These are phyloP conservation scores for Silybum marianum DNA, from an alignment of 129 eudicot genomes.

Conservation along the genomic window DNA sequence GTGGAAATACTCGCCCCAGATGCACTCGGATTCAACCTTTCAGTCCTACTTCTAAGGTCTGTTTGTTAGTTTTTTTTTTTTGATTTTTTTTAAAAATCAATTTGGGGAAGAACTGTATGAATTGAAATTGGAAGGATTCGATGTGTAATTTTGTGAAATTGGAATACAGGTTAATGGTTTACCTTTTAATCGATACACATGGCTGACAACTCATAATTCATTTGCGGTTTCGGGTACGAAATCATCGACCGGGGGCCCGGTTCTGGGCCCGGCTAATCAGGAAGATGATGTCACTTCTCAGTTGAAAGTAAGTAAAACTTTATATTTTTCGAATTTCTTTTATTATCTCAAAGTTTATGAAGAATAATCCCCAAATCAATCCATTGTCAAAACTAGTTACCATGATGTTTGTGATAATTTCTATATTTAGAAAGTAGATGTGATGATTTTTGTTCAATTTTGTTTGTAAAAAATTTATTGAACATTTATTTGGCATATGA, in stretches of 20 bases:
- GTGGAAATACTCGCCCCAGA: slow-evolving; percentile 84
- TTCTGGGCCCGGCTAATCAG: slow-evolving; percentile 78
- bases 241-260: slow-evolving; percentile 60
- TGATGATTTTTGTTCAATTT: not conserved
- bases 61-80: not conserved
- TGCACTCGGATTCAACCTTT: slow-evolving; percentile 73
- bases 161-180: slow-evolving; percentile 68
- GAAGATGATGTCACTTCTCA: slow-evolving; percentile 82
- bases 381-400: not conserved
- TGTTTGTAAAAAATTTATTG: not conserved
- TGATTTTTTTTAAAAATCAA: not conserved
- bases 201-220: slow-evolving; percentile 95
- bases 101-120: not conserved
- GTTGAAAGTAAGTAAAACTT: slow-evolving; percentile 45
- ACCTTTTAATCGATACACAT: slow-evolving; percentile 81
- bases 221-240: slow-evolving; percentile 61
- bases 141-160: not conserved
- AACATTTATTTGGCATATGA: not conserved
- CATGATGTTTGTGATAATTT: not conserved
- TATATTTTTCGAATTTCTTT: not conserved
- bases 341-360: not conserved
- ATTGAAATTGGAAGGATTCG: not conserved
- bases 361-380: not conserved
- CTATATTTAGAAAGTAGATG: not conserved
- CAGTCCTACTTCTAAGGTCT: slow-evolving; percentile 69